Conservation (phyloP, 129 eudicot genomes). For the Dittrichia graveolens region DNA sequence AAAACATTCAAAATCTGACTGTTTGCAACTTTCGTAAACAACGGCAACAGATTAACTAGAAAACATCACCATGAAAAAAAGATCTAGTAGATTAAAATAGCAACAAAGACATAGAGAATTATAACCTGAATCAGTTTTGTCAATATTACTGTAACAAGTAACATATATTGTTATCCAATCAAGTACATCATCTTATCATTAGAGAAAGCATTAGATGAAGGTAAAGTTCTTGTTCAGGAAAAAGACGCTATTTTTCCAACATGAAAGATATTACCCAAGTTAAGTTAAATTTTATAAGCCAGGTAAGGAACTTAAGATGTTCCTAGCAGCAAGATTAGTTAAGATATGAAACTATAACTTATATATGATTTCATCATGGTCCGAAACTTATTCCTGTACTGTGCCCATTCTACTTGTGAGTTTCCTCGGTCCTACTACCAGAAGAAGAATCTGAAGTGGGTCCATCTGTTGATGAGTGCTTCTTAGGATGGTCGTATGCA, state of each 20-base stretch:
- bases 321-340: constrained; percentile 11
- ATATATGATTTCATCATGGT: constrained; percentile 17
- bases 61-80: constrained; percentile 28
- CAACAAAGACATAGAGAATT: constrained; percentile 7
- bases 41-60: not conserved
- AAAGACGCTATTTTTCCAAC: constrained; percentile 10
- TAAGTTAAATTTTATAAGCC: constrained; percentile 21
- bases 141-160: constrained; percentile 16
- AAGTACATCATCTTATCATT: constrained; percentile 8
- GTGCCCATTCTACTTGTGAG: constrained; percentile 2
- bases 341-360: constrained; percentile 9
- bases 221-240: constrained; percentile 1
- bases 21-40: not conserved
- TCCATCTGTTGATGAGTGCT: constrained; percentile 15
- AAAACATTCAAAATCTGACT: too few relatives aligned
- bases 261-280: not conserved
- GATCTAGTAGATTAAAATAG: not conserved
- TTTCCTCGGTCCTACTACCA: constrained; percentile 24
- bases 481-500: constrained; percentile 47
- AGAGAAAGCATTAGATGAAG: constrained; percentile 11
- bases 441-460: constrained; percentile 31
- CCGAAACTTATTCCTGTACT: constrained; percentile 16
- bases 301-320: not conserved
- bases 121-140: constrained; percentile 17
- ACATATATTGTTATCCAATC: constrained; percentile 2